phyloP scores from a whole-genome alignment of 768 basidiomycete genomes.

The Suillus discolor region DNA sequence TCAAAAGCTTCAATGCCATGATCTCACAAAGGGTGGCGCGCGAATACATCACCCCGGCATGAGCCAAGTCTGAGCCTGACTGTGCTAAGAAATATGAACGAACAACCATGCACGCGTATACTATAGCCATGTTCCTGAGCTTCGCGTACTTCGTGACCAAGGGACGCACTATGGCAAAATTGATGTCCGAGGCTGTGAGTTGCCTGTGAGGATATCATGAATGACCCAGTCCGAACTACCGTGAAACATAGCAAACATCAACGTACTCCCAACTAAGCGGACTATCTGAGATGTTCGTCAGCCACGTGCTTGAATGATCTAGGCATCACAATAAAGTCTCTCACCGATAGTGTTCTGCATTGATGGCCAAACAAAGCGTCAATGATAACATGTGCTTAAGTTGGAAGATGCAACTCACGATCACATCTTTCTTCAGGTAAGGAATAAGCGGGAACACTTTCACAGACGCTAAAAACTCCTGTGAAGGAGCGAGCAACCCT shows the following conservation, averaged over 20 bases:
- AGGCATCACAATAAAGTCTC: conserved; percentile 6
- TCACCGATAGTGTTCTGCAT: conserved; percentile 30
- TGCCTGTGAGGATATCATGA: conserved; percentile 48
- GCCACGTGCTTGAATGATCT: conserved; percentile 3
- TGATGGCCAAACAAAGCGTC: conserved; percentile 14
- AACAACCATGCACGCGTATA: conserved; percentile 78
- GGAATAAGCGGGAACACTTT: conserved; percentile 84
- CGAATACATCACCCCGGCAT: conserved; percentile 68
- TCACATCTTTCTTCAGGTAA: conserved; percentile 67
- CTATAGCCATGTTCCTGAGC: conserved; percentile 71
- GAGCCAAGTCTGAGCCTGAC: conserved; percentile 72
- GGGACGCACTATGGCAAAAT: conserved; percentile 78
- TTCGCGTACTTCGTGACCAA: conserved; percentile 78
- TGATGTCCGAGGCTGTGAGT: conserved; percentile 80
- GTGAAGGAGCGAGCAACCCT: conserved; percentile 55
- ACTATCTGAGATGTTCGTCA: conserved; percentile 48
- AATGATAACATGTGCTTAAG: conserved; percentile 28
- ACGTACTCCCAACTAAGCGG: conserved; percentile 82
- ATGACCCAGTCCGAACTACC: conserved; percentile 6
- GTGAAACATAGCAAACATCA: neutral
- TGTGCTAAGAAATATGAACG: conserved; percentile 77
- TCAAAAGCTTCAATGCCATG: conserved; percentile 84
- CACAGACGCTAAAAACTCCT: conserved; percentile 59
- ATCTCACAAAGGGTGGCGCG: conserved; percentile 86
- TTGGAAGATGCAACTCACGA: conserved; percentile 45